Evolutionary conservation across 2,329 filamentous ascomycete species (phyloP).

Genomic region (Clonostachys byssicola): DNA sequence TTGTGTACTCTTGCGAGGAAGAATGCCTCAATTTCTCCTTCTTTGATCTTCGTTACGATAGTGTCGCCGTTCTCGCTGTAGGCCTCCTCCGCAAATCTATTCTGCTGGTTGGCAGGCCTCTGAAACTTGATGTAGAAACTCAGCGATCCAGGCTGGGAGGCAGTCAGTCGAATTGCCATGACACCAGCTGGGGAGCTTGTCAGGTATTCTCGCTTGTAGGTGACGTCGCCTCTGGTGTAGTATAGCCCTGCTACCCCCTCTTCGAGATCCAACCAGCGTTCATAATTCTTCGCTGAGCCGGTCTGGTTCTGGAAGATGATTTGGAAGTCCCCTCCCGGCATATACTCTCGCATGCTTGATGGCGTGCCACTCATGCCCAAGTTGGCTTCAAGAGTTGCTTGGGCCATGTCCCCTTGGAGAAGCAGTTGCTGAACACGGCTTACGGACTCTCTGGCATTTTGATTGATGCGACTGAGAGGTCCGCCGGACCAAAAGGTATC

Average conservation of each 20-base stretch:
- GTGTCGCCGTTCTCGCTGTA: no score
- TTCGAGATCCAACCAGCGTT: conserved; percentile 10
- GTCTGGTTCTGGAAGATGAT: conserved; percentile 9
- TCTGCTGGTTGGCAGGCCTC: background rate
- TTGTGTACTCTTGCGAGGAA: no score
- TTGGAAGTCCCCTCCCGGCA: conserved; percentile 8
- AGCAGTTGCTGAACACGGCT: background rate
- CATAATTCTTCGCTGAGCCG: conserved; percentile 19
- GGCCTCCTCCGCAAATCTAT: background rate
- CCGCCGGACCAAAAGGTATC: conserved; percentile 37
- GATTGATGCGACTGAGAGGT: conserved; percentile 29
- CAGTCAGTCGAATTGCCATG: conserved; percentile 9
- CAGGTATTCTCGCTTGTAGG: conserved; percentile 13
- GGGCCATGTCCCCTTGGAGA: background rate
- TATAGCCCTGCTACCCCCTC: conserved; percentile 5
- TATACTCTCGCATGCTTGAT: conserved; percentile 17
- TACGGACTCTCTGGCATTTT: conserved; percentile 7
- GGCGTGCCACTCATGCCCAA: conserved; percentile 28
- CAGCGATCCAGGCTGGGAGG: conserved; percentile 6
- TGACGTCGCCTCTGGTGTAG: conserved; percentile 7
- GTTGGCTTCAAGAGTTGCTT: conserved; percentile 11
- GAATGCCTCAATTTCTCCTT: no score
- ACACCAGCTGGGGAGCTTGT: conserved; percentile 14
- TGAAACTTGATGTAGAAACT: background rate
- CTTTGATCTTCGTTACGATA: no score